Conservation (phyloP, 805 yeast species). For the Zygosaccharomyces siamensis region DNA sequence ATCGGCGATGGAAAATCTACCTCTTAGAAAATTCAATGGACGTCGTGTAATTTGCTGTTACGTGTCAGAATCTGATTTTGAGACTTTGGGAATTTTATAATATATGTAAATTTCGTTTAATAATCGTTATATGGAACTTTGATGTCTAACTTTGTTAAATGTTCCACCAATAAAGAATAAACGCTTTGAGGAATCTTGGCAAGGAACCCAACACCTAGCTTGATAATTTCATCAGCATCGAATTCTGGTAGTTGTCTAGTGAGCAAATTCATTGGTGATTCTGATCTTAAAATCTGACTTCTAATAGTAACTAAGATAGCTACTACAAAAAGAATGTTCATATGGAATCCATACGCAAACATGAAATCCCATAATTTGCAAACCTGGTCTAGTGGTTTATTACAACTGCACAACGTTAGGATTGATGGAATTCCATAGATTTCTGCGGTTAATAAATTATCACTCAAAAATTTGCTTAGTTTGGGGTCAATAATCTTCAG, state of each 20-base stretch:
- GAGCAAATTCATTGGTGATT: slow-evolving; percentile 65
- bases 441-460: slow-evolving; percentile 62
- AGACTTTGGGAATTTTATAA: slow-evolving; percentile 33
- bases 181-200: slow-evolving; percentile 65
- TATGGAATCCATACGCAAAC: slow-evolving; percentile 85
- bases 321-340: slow-evolving; percentile 77
- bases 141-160: slow-evolving; percentile 24
- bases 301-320: slow-evolving; percentile 76
- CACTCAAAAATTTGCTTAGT: slow-evolving; percentile 46
- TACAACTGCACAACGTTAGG: slow-evolving; percentile 79
- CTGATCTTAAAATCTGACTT: slow-evolving; percentile 50
- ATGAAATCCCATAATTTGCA: slow-evolving; percentile 83
- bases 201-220: slow-evolving; percentile 72
- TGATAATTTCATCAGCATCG: slow-evolving; percentile 68
- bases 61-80: slow-evolving; percentile 56
- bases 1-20: slow-evolving; percentile 50
- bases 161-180: slow-evolving; percentile 39
- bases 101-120: not conserved
- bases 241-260: slow-evolving; percentile 63
- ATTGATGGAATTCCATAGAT: slow-evolving; percentile 83
- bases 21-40: slow-evolving; percentile 65
- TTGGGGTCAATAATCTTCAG: slow-evolving; percentile 69
- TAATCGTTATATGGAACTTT: slow-evolving; percentile 13
- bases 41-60: slow-evolving; percentile 64
- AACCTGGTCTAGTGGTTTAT: slow-evolving; percentile 75